Evolutionary conservation across 495 filamentous ascomycete species (phyloP), one percentile per base, ranked within the genome.

Genomic region (Talaromyces adpressus): DNA sequence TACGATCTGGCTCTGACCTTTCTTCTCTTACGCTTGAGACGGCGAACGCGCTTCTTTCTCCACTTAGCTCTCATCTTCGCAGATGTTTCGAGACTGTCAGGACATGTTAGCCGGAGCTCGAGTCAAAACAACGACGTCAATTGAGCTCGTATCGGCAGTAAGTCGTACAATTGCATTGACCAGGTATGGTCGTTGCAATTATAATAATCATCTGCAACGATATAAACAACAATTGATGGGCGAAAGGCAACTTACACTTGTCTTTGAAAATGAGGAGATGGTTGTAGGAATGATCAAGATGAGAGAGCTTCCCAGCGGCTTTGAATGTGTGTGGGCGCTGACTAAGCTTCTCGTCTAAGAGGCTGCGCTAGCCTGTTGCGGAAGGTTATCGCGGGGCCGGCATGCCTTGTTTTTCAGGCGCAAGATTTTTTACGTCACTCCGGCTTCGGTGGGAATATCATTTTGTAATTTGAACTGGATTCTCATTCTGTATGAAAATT

Each of bases 21-120:
- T 91, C 93, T 93, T 79, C 93, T 89, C 92, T 97, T 97, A 78
- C 91, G 87, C 88, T 97, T 97, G 80, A 97, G 89, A 80, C 93
- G 88, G 68, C 93, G 89, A 82, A 95, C 91, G 75, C 93, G 85
- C 92, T 97, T 97, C 90, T 97, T 97, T 86, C 92, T 92, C 92
- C 92, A 97, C 84, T 97, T 97, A 72, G 91, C 91, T 92, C 92
- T 92, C 92, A 97, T 95, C 87, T 85, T 93, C 86, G 82, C 72
- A 75, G 74, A 75, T 74, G 67, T 63, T 71, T 68, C 64, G 63
- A 70, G 63, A 69, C 64, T 73, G 61, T 20, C 18, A 9, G 8
- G n/a, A 54, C 22, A 54, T 54, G n/a, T 54, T 54, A 25, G 51
- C 22, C 29, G 6, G 23, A 27, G 29, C 11, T 36, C 6, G 25